phyloP scores from a whole-genome alignment of 192 early-diverging fungal genomes.

The Linnemannia zychae region DNA sequence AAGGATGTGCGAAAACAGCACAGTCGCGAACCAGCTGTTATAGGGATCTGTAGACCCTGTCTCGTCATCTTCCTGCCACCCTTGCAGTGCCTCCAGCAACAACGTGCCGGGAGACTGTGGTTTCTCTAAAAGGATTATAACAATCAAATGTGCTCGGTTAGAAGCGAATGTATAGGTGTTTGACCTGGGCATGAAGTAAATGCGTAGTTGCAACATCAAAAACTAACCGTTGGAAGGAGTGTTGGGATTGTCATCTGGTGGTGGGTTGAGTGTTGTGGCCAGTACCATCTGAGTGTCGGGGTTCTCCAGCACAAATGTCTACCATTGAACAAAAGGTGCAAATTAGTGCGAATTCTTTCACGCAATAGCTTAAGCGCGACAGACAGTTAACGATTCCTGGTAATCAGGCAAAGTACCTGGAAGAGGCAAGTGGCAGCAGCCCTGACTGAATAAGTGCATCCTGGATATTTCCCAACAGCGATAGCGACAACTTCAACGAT shows the following conservation, averaged over 20 bases:
- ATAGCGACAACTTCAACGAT: constrained; percentile 85
- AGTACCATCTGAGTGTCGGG: constrained; percentile 90
- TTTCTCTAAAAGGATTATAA: constrained; percentile 62
- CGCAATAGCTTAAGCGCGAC: no score
- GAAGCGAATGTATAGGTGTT: background rate
- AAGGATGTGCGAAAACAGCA: constrained; percentile 85
- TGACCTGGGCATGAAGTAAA: background rate
- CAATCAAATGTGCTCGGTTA: background rate
- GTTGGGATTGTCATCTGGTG: constrained; percentile 81
- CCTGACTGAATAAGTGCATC: constrained; percentile 71
- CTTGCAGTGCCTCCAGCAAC: constrained; percentile 83
- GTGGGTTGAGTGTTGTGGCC: constrained; percentile 86
- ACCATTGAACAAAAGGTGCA: constrained; percentile 7
- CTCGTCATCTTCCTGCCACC: constrained; percentile 74
- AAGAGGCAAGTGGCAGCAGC: constrained; percentile 89
- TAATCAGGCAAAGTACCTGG: constrained; percentile 58
- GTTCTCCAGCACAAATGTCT: constrained; percentile 85
- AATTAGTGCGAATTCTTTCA: background rate
- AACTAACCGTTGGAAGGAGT: constrained; percentile 61
- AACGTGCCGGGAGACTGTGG: constrained; percentile 91
- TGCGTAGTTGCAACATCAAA: background rate
- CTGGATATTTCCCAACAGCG: constrained; percentile 72
- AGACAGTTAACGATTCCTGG: no score
- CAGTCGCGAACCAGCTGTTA: constrained; percentile 90
- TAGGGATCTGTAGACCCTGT: constrained; percentile 76